Percentiles rank a stretch among this genome's conserved stretches.
These are phyloP conservation scores for Flaveria bidentis DNA, from an alignment of 129 eudicot genomes.

Conservation along the genomic window DNA sequence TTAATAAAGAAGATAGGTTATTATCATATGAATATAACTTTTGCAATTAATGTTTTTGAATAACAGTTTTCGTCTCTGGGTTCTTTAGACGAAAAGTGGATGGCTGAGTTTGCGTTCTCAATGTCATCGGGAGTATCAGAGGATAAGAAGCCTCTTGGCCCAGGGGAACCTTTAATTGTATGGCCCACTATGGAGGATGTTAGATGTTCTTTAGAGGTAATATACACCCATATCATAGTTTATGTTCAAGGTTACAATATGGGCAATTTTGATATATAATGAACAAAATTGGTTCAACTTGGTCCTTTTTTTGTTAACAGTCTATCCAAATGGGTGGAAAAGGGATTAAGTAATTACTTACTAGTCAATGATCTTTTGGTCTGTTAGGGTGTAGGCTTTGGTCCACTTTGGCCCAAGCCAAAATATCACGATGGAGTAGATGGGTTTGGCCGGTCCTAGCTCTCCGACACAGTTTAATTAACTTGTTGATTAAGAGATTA, in stretches of 20 bases:
- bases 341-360: background rate
- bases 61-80: slow-evolving; percentile 91
- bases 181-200: slow-evolving; percentile 99
- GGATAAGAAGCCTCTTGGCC: slow-evolving; percentile 81
- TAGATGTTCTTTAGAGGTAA: slow-evolving; percentile 95
- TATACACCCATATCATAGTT: slow-evolving; percentile 13
- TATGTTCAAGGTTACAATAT: background rate
- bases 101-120: slow-evolving; percentile 79
- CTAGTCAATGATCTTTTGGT: background rate
- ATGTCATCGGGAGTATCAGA: slow-evolving; percentile 84
- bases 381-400: too few species aligned
- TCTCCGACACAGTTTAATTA: too few species aligned
- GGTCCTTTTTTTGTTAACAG: background rate
- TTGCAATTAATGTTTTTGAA: slow-evolving; percentile 20
- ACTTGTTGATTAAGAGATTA: too few species aligned
- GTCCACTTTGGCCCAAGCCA: too few species aligned
- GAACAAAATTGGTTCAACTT: background rate
- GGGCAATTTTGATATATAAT: background rate
- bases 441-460: too few species aligned
- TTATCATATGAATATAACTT: background rate
- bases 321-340: background rate
- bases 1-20: background rate
- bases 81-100: slow-evolving; percentile 99
- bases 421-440: too few species aligned
- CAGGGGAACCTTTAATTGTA: slow-evolving; percentile 78